Base-by-base conservation (phyloP, 2,329 filamentous ascomycete species). In the Leptodontidium sp. region DNA sequence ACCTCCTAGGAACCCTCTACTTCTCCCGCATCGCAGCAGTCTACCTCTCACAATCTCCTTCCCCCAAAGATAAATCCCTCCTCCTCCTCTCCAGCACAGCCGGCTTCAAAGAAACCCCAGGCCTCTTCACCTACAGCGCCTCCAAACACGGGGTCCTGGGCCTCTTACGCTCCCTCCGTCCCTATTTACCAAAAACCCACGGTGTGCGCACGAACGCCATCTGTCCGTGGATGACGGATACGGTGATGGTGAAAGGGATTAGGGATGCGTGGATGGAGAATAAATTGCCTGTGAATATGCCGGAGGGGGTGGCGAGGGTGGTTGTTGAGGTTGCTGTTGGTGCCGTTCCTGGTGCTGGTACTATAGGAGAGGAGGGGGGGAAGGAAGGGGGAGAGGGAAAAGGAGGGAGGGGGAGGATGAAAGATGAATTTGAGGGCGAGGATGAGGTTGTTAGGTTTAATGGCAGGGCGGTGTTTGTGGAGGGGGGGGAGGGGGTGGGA, bases 161-260 rank as follows among this genome's bases (percentile, higher is more conserved):
- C 3, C 4, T 82, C 85, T 66, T 80, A 84, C 47, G 82, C 85
- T n/a, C 82, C 82, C 4, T 77, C 86, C 9, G 76, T 79, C 0
- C 75, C 76, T 14, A 76, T 81, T 7, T 72, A 84, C 8, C 69
- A 70, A n/a, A 73, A 70, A 5, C 77, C 77, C 24, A 70, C 73
- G 29, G 66, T 83, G 82, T 89, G 52, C 83, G 87, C 9, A 74
- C 88, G 45, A 90, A 89, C 78, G 82, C 81, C 1, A 78, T 89
- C n/a, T 82, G 85, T 1, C 86, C 87, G 0, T 83, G 80, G 38
- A 88, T 86, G 85, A 88, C 86, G 0, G 78, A 80, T 9, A 86
- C 84, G 45, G 71, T 65, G 0, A 49, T 83, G 32, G 76, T 84
- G 66, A 76, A 78, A n/a, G 71, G 73, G 11, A 76, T 83, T 2